Percentiles rank a stretch among this genome's conserved stretches.
These are phyloP conservation scores for Tympanopsis confertula DNA, from an alignment of 2,329 filamentous ascomycete species.

Conservation along the genomic window DNA sequence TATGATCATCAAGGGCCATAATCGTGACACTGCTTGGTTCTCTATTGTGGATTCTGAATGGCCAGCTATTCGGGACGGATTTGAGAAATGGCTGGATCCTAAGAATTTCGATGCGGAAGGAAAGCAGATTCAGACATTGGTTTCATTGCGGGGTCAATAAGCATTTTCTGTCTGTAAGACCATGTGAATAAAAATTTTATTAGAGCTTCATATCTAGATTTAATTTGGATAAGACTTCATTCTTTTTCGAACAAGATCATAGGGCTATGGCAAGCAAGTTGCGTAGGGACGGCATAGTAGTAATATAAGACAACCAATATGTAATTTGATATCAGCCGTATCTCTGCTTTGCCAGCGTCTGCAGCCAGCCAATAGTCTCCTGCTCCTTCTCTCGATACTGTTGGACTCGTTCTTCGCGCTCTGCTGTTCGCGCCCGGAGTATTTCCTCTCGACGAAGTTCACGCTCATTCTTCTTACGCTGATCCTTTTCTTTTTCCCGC, in stretches of 20 bases:
- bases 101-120: constrained; percentile 44
- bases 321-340: constrained; percentile 40
- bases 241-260: too few relatives aligned
- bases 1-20: constrained; percentile 42
- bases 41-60: constrained; percentile 48
- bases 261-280: too few relatives aligned
- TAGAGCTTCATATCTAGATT: too few relatives aligned
- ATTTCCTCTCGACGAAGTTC: constrained; percentile 76
- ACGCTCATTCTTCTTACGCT: constrained; percentile 70
- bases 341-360: constrained; percentile 64
- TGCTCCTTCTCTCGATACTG: constrained; percentile 69
- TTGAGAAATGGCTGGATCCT: constrained; percentile 41
- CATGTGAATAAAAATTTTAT: too few relatives aligned
- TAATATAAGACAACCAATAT: too few relatives aligned
- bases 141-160: too few relatives aligned
- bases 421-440: constrained; percentile 59
- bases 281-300: constrained; percentile 6
- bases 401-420: constrained; percentile 66
- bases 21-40: constrained; percentile 48
- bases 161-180: too few relatives aligned
- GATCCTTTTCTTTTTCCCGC: constrained; percentile 48
- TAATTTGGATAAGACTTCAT: too few relatives aligned
- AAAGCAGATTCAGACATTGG: constrained; percentile 33
- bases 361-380: constrained; percentile 71
- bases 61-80: constrained; percentile 29